These are phyloP conservation scores for Clonostachys rhizophaga DNA, from an alignment of 2,329 filamentous ascomycete species.

Conservation along the genomic window DNA sequence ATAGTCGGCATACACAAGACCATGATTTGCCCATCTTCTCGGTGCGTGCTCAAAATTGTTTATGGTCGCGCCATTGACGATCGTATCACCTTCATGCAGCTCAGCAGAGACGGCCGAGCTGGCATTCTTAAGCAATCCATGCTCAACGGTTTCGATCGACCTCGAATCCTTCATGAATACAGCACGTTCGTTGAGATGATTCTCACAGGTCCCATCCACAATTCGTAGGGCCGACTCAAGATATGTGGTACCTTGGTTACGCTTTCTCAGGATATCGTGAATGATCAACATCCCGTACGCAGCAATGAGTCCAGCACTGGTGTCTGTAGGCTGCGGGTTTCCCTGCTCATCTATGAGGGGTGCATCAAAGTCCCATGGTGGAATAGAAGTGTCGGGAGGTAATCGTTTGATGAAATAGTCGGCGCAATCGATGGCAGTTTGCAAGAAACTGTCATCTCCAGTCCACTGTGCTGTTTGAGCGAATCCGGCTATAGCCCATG, in stretches of 20 bases:
- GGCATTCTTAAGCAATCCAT: not conserved
- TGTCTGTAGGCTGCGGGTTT: constrained; percentile 21
- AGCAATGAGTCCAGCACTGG: constrained; percentile 29
- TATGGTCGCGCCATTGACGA: constrained; percentile 38
- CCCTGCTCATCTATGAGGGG: constrained; percentile 4
- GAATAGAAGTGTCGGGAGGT: constrained; percentile 19
- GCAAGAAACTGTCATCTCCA: constrained; percentile 28
- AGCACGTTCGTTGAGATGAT: not conserved
- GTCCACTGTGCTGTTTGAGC: constrained; percentile 41
- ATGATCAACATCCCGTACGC: constrained; percentile 30
- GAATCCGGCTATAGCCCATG: constrained; percentile 43
- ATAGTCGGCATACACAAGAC: constrained; percentile 44
- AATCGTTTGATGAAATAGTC: constrained; percentile 37
- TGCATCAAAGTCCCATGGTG: constrained; percentile 44
- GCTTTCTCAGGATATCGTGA: constrained; percentile 14
- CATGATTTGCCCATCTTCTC: constrained; percentile 36
- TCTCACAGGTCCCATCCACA: not conserved
- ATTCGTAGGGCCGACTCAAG: constrained; percentile 2
- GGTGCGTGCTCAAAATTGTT: constrained; percentile 40
- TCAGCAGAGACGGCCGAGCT: constrained; percentile 9
- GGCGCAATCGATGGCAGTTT: constrained; percentile 33
- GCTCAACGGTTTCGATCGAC: constrained; percentile 14
- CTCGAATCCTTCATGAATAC: not conserved
- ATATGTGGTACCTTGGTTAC: not conserved
- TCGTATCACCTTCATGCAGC: constrained; percentile 25